Conservation (phyloP, 2,329 filamentous ascomycete genomes). For the Cladosporium sp. region DNA sequence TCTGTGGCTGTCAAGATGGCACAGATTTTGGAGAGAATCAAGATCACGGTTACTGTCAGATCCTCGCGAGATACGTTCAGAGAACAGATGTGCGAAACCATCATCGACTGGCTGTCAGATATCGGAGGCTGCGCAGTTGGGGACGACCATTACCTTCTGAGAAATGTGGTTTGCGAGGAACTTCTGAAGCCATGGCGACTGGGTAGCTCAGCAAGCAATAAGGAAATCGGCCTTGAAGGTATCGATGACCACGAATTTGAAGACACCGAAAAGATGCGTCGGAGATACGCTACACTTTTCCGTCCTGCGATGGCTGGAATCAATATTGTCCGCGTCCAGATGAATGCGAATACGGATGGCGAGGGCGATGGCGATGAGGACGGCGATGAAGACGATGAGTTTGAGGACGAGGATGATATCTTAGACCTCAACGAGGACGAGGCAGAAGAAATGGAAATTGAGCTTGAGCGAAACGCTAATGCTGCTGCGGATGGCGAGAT, state of each 20-base stretch:
- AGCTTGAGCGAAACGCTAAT: constrained; percentile 27
- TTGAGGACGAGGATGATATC: constrained; percentile 23
- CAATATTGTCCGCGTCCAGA: constrained; percentile 25
- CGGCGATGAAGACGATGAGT: constrained; percentile 42
- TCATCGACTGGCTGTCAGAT: constrained; percentile 93
- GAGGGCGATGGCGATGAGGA: constrained; percentile 42
- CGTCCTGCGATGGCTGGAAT: constrained; percentile 23
- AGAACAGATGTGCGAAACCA: constrained; percentile 97
- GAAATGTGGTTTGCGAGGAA: constrained; percentile 83
- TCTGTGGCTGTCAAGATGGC: constrained; percentile 71
- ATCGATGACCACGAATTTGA: constrained; percentile 75
- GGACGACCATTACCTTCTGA: constrained; percentile 71
- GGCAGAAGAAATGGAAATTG: constrained; percentile 45
- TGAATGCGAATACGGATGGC: constrained; percentile 42
- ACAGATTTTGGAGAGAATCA: constrained; percentile 87
- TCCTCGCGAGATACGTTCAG: constrained; percentile 92
- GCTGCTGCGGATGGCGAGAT: constrained; percentile 39
- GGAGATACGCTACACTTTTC: constrained; percentile 38
- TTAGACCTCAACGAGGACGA: background rate
- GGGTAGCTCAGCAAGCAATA: constrained; percentile 79
- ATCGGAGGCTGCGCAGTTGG: constrained; percentile 86
- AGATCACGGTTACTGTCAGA: constrained; percentile 90
- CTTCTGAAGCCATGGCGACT: constrained; percentile 81
- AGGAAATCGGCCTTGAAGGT: constrained; percentile 69
- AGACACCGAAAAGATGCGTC: constrained; percentile 41